Evolutionary conservation across 495 filamentous ascomycete genomes (phyloP), one percentile per base, ranked within the genome.

Genomic region (Penicillium herquei): DNA sequence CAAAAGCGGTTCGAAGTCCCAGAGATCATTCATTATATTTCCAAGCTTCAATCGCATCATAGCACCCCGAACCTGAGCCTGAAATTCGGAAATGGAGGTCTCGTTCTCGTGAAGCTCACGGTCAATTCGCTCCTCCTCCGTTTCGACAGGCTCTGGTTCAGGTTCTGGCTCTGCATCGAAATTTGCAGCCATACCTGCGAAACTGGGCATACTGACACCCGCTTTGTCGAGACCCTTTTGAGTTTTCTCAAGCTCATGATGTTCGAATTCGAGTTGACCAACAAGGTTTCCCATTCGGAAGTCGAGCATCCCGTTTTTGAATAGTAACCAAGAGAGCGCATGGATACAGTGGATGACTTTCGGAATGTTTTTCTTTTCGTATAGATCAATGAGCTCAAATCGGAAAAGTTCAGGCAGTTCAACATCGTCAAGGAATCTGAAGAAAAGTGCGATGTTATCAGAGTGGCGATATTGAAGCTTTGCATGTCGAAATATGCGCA

Each of bases 321-420:
- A 97, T 7, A 99, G 82, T 39, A 98, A 76, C 90, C 93, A 99
- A 61, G 92, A 96, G 12, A 98, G 73, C 2, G 95, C 95, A 68
- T 99, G 95, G 54, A 99, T 92, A 70, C 95, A 97, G 72, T 99
- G 94, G 56, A 99, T 98, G 63, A 97, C 95, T 72, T 96, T 99
- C 0, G 95, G 95, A 6, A 98, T 92, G 63, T 99, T 99, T 72
- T 99, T 99, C 77, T 98, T 99, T 70, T 99, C 96, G 76, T 99
- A 99, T 34, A 99, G 74, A 67, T 99, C 95, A 37, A 96, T 96
- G 8, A 97, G 81, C 71, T 99, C 95, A 71, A 99, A 99, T 57
- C 92, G 84, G 70, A 99, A 99, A n/a, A 99, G 82, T 54, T 99
- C 95, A 1, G 95, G 95, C 8, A 99, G 74, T 62, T 96, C 89